phyloP scores from a whole-genome alignment of 768 basidiomycete species.

The Mycena rosella region DNA sequence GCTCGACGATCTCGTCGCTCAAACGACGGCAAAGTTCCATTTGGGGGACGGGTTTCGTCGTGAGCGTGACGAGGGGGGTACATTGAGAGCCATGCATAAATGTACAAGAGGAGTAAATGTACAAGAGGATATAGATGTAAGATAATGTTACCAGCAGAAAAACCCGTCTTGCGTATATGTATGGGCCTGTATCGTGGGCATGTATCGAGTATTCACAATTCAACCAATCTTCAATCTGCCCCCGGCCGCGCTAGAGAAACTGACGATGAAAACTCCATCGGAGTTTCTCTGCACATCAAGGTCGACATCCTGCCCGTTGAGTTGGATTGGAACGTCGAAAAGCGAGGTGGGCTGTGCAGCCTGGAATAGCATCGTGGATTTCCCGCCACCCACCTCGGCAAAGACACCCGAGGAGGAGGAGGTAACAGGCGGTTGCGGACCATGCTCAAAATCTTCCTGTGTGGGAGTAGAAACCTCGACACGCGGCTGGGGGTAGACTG shows the following conservation, averaged over 20 bases:
- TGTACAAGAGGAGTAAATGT: too few relatives aligned
- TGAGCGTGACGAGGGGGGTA: conserved; percentile 17
- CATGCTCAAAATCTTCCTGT: neutral
- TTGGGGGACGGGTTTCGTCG: conserved; percentile 5
- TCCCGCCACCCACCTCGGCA: conserved; percentile 35
- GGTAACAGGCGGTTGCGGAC: neutral
- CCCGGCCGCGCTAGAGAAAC: conserved; percentile 39
- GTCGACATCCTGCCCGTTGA: conserved; percentile 44
- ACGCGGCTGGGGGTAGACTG: neutral
- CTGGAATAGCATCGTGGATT: conserved; percentile 37
- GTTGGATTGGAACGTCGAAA: conserved; percentile 38
- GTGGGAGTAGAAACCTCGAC: conserved; percentile 3
- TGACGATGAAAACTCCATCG: conserved; percentile 37
- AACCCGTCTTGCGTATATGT: too few relatives aligned
- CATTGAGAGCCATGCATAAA: conserved; percentile 22
- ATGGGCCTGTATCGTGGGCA: too few relatives aligned
- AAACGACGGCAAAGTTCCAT: conserved; percentile 54
- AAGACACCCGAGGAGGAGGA: conserved; percentile 18
- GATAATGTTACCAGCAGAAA: neutral
- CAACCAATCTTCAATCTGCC: conserved; percentile 44
- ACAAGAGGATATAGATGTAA: conserved; percentile 24
- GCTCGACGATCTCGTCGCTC: conserved; percentile 76
- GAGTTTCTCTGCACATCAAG: conserved; percentile 36
- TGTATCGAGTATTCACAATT: too few relatives aligned
- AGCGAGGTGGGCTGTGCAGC: neutral